Conservation (phyloP, 306 rosid genomes). For the Neltuma alba region DNA sequence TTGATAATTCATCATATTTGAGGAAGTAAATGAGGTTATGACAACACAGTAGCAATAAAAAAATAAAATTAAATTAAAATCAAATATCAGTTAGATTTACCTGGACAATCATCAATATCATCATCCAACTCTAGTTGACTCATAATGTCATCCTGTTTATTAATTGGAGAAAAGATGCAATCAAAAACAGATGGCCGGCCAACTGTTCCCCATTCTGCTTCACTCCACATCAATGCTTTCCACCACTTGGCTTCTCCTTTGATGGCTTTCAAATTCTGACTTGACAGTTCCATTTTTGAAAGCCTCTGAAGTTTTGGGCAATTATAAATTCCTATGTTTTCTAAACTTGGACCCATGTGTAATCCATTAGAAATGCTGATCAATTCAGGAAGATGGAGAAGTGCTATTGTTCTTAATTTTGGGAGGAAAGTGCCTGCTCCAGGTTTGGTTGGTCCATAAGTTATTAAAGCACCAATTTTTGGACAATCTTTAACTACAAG, state of each 20-base stretch:
- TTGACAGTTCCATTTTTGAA: background rate
- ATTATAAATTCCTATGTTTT: background rate
- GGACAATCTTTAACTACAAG: constrained; percentile 1
- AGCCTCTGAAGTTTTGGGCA: background rate
- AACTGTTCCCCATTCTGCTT: background rate
- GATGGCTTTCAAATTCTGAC: background rate
- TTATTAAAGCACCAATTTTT: background rate
- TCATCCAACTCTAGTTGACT: background rate
- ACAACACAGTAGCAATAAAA: background rate
- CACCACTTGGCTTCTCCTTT: background rate
- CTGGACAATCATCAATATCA: background rate
- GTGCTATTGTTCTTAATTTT: background rate
- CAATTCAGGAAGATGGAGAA: background rate
- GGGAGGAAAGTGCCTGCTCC: background rate
- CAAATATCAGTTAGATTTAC: background rate
- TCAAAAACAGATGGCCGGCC: background rate
- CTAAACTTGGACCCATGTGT: background rate
- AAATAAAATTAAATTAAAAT: background rate
- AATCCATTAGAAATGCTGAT: background rate
- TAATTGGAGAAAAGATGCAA: background rate
- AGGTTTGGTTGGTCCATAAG: background rate
- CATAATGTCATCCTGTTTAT: background rate
- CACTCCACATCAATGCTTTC: background rate
- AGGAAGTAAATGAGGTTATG: background rate
- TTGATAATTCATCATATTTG: background rate